Conservation (phyloP, 208 protist genomes). For the Wallacemonas rigidus region DNA sequence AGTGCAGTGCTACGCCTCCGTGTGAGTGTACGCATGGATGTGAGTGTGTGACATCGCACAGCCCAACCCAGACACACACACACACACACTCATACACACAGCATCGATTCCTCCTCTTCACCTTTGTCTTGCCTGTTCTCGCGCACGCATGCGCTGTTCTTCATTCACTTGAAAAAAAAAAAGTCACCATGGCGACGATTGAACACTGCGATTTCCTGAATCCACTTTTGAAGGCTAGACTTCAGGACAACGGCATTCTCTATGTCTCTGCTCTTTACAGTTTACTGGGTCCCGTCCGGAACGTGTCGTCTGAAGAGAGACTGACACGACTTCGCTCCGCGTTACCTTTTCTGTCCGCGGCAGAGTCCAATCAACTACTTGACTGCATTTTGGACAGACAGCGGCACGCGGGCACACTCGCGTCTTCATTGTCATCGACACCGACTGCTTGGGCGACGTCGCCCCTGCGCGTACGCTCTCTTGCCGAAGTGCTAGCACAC, state of each 20-base stretch:
- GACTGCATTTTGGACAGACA: neutral
- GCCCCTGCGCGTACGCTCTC: neutral
- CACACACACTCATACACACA: too few relatives aligned
- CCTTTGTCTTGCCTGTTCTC: constrained; percentile 1
- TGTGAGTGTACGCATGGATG: neutral
- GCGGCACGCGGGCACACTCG: neutral
- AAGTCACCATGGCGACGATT: constrained; percentile 32
- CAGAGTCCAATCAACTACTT: neutral
- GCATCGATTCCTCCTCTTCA: neutral
- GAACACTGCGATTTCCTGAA: constrained; percentile 48
- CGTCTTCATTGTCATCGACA: neutral
- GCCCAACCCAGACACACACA: too few relatives aligned
- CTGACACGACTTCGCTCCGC: neutral
- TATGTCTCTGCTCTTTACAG: constrained; percentile 41
- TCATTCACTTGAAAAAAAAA: neutral
- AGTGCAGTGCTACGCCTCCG: too few relatives aligned
- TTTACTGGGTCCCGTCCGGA: neutral
- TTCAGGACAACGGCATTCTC: constrained; percentile 70
- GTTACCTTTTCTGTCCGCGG: neutral
- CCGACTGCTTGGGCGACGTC: neutral
- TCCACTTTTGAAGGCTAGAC: constrained; percentile 63
- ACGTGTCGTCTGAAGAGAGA: neutral
- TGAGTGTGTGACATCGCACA: too few relatives aligned
- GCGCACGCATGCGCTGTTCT: neutral
- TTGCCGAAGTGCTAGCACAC: neutral